Conservation (phyloP, 352 stramenopile species). For the Pythium aphanidermatum region DNA sequence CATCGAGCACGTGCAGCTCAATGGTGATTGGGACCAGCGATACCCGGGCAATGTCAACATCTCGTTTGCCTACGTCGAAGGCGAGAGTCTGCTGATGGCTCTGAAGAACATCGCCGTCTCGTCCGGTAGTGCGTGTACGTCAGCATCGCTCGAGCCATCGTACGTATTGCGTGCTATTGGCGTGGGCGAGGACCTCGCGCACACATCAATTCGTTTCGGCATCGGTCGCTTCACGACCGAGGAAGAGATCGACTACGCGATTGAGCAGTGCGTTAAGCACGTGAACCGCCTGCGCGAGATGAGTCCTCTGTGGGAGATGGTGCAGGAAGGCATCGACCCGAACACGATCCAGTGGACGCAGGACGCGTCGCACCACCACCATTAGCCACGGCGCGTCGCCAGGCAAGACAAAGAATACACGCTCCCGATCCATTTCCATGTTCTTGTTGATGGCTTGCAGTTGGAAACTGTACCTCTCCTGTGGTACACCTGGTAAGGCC, state of each 20-base stretch:
- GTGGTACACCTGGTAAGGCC: no score
- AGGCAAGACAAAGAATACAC: no score
- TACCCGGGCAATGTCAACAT: constrained; percentile 98
- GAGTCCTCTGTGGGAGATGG: constrained; percentile 99
- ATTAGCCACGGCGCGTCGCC: constrained; percentile 9
- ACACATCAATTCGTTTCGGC: constrained; percentile 97
- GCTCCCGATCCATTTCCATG: background rate
- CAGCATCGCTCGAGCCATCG: constrained; percentile 95
- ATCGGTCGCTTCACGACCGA: constrained; percentile 98
- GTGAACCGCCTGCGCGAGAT: constrained; percentile 97
- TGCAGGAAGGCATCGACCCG: constrained; percentile 99
- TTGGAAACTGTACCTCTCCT: no score
- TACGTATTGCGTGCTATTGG: constrained; percentile 98
- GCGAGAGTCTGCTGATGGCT: constrained; percentile 98
- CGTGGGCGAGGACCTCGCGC: constrained; percentile 98
- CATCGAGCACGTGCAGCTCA: constrained; percentile 93
- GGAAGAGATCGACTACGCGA: constrained; percentile 95
- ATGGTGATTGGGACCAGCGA: constrained; percentile 91
- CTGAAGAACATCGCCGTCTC: constrained; percentile 99
- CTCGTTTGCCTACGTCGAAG: constrained; percentile 99
- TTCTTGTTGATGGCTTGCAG: no score
- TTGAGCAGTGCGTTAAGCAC: constrained; percentile 93
- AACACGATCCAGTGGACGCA: constrained; percentile 99
- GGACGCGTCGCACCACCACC: constrained; percentile 83
- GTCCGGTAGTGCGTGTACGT: constrained; percentile 95